These are phyloP conservation scores for Hansenula anomala DNA, from an alignment of 1,139 yeast species.

Conservation along the genomic window DNA sequence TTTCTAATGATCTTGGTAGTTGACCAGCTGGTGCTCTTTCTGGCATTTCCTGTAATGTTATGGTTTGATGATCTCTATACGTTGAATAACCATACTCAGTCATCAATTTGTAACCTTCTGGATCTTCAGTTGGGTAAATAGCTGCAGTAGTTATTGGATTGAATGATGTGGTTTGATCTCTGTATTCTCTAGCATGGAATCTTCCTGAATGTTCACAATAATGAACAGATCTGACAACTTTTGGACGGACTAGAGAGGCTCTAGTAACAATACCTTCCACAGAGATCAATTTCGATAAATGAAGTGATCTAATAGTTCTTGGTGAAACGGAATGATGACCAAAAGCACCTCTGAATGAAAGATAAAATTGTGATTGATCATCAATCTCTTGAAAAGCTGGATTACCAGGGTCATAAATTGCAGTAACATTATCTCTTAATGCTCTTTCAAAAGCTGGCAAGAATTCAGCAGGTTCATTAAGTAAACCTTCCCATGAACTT, in stretches of 20 bases:
- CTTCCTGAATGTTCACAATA: conserved; percentile 81
- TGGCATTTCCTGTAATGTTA: conserved; percentile 96
- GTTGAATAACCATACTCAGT: conserved; percentile 95
- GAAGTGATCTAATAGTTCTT: conserved; percentile 73
- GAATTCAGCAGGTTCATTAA: conserved; percentile 76
- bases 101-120: conserved; percentile 79
- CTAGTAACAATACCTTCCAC: conserved; percentile 95
- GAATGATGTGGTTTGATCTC: conserved; percentile 89
- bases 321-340: conserved; percentile 89
- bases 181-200: conserved; percentile 87
- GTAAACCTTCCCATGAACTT: conserved; percentile 72
- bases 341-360: conserved; percentile 87
- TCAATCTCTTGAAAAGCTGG: conserved; percentile 46
- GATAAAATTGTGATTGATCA: conserved; percentile 62
- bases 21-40: conserved; percentile 99
- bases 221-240: conserved; percentile 87
- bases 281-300: conserved; percentile 77
- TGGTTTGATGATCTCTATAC: conserved; percentile 89
- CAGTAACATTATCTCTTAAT: conserved; percentile 70
- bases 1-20: conserved; percentile 88
- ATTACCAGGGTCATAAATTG: conserved; percentile 56
- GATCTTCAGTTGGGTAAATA: conserved; percentile 89
- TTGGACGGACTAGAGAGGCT: conserved; percentile 90
- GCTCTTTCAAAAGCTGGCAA: conserved; percentile 91
- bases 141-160: conserved; percentile 60